phyloP scores from a whole-genome alignment of 1,284 basidiomycete species.

The Ceratobasidium sp. region DNA sequence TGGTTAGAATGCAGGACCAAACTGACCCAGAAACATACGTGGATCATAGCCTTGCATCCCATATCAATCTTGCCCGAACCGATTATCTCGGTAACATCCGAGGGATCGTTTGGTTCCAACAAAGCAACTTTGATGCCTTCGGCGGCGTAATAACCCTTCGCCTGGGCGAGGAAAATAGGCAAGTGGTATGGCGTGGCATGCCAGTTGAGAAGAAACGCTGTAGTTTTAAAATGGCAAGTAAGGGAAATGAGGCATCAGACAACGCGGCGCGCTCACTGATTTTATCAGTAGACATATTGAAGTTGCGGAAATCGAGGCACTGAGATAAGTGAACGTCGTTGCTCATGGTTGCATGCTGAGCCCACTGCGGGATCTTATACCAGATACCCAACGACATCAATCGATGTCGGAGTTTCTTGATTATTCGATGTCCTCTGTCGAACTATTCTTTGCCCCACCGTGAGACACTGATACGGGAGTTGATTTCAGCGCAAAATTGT shows the following conservation, averaged over 20 bases:
- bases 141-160: conserved; percentile 47
- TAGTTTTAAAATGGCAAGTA: background rate
- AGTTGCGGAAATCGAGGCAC: background rate
- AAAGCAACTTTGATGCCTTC: conserved; percentile 52
- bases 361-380: background rate
- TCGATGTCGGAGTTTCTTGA: conserved; percentile 29
- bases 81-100: conserved; percentile 50
- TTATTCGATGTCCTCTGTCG: background rate
- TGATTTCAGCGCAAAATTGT: background rate
- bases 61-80: conserved; percentile 50
- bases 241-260: background rate
- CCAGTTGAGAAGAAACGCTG: conserved; percentile 41
- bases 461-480: conserved; percentile 17
- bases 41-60: conserved; percentile 49
- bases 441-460: background rate
- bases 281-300: conserved; percentile 23
- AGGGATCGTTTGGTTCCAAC: conserved; percentile 51
- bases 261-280: conserved; percentile 11
- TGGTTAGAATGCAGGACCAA: background rate
- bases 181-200: conserved; percentile 51
- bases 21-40: background rate
- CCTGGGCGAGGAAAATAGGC: conserved; percentile 50
- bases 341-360: background rate
- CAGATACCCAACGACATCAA: background rate
- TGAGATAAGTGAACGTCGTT: background rate